phyloP scores from a whole-genome alignment of 2,329 filamentous ascomycete species.

The Colletotrichum zoysiae region DNA sequence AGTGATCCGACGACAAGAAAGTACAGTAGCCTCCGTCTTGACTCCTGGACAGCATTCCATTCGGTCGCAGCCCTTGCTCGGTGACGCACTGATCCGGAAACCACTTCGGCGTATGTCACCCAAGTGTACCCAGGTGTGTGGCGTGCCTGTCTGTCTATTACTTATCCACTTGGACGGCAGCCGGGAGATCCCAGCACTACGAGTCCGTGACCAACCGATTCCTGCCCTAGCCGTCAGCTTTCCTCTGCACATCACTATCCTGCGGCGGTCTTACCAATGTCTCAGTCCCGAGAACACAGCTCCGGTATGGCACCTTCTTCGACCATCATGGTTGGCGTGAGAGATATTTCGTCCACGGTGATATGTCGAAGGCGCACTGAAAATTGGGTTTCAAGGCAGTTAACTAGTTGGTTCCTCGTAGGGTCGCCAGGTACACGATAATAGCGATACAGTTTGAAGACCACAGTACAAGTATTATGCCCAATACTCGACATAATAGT shows the following conservation, averaged over 20 bases:
- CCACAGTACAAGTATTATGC: too few species aligned
- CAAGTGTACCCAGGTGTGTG: background rate
- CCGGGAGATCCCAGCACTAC: background rate
- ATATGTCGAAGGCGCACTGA: slow-evolving; percentile 45
- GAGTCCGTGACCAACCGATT: slow-evolving; percentile 9
- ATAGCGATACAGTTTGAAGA: too few species aligned
- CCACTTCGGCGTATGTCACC: background rate
- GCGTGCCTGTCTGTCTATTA: too few species aligned
- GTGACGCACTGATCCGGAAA: slow-evolving; percentile 8
- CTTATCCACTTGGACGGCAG: background rate
- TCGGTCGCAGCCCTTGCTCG: background rate
- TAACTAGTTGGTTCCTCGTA: too few species aligned
- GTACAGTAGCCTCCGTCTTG: background rate
- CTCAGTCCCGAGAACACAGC: slow-evolving; percentile 35
- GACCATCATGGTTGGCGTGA: slow-evolving; percentile 50
- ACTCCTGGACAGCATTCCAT: background rate
- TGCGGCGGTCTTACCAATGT: background rate
- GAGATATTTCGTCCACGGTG: slow-evolving; percentile 48
- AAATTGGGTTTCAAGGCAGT: too few species aligned
- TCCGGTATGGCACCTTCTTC: slow-evolving; percentile 49
- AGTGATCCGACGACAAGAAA: background rate
- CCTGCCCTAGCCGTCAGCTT: background rate
- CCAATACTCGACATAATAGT: background rate
- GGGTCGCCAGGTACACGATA: too few species aligned
- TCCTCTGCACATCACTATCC: background rate